Percentiles rank a stretch among this genome's conserved stretches.
Conservation (phyloP, 2,329 filamentous ascomycete species). For the Claviceps sp. region DNA sequence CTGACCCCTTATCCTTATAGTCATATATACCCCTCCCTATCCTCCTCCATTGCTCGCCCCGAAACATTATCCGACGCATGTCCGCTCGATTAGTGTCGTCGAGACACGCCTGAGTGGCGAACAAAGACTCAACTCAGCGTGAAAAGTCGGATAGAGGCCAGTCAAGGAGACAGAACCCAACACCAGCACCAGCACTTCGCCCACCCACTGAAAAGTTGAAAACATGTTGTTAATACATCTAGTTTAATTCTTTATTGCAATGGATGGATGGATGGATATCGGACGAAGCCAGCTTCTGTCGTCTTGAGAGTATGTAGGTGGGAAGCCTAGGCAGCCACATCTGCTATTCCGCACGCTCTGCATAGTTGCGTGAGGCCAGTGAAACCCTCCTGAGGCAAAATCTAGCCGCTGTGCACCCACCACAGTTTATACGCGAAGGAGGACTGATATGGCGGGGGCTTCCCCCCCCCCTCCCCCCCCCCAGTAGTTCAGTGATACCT, state of each 20-base stretch:
- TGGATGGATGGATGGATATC: background rate
- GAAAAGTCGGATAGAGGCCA: background rate
- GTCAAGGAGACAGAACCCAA: background rate
- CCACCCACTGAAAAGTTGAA: background rate
- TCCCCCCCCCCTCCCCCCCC: background rate
- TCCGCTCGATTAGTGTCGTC: too few relatives aligned
- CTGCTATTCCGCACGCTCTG: background rate
- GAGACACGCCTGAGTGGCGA: too few relatives aligned
- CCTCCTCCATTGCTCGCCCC: too few relatives aligned
- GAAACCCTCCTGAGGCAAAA: background rate
- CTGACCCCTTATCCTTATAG: too few relatives aligned
- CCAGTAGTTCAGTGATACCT: background rate
- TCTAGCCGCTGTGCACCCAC: background rate
- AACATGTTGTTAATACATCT: background rate
- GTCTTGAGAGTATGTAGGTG: background rate
- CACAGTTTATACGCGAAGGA: background rate
- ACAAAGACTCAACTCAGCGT: too few relatives aligned
- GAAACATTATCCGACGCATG: too few relatives aligned
- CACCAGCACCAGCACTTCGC: background rate
- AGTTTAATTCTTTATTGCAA: background rate
- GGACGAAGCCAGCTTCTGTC: background rate
- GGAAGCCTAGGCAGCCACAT: background rate
- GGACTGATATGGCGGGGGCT: background rate
- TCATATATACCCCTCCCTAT: too few relatives aligned
- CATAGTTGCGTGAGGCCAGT: background rate